phyloP scores from a whole-genome alignment of 768 basidiomycete genomes.

The Agaricus sinodeliciosus region DNA sequence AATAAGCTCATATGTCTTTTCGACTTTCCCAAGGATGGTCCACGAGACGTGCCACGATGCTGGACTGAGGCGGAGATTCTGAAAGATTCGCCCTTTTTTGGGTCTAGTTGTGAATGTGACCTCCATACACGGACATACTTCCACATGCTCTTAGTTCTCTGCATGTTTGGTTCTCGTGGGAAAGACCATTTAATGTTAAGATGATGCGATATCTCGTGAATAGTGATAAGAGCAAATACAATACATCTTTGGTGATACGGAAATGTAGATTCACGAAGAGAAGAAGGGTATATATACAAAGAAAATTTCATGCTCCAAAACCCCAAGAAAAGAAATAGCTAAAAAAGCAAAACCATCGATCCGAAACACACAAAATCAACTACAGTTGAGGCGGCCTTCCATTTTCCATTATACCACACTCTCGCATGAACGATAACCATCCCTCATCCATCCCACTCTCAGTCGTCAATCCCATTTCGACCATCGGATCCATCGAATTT shows the following conservation, averaged over 20 bases:
- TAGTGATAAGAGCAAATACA: too few species aligned
- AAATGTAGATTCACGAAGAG: too few species aligned
- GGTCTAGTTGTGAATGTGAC: neutral
- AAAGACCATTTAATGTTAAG: too few species aligned
- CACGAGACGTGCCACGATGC: neutral
- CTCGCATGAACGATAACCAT: conserved; percentile 44
- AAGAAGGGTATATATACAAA: too few species aligned
- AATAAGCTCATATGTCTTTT: neutral
- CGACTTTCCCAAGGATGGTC: neutral
- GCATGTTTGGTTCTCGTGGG: too few species aligned
- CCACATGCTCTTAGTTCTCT: too few species aligned
- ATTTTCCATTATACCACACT: conserved; percentile 41
- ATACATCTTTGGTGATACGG: too few species aligned
- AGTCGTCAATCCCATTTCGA: conserved; percentile 38
- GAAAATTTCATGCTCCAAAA: too few species aligned
- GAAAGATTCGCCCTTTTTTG: neutral
- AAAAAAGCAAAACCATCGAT: too few species aligned
- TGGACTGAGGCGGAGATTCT: neutral
- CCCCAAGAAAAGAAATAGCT: too few species aligned
- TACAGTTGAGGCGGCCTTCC: conserved; percentile 8
- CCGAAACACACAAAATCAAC: too few species aligned
- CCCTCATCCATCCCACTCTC: conserved; percentile 41
- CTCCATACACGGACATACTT: neutral
- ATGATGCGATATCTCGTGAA: too few species aligned
- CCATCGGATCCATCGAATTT: conserved; percentile 22